Percentiles rank a stretch among this genome's conserved stretches.
phyloP scores from a whole-genome alignment of 1,284 basidiomycete genomes.

The Porodaedalea pini region DNA sequence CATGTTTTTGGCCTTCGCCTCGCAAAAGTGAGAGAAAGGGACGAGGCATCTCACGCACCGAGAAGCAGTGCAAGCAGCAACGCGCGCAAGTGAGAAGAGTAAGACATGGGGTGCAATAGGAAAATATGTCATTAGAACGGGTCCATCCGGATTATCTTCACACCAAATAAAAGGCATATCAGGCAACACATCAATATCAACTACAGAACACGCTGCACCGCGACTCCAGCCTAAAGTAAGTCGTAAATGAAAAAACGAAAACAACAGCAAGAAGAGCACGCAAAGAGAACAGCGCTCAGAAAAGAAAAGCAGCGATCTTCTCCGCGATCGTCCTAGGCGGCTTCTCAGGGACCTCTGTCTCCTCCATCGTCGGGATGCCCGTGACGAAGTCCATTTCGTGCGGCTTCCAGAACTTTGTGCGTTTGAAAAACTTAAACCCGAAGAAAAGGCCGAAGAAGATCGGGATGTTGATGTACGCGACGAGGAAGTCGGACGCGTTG shows the following conservation, averaged over 20 bases:
- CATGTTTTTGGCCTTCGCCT: no score
- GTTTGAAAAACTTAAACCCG: constrained; percentile 54
- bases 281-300: constrained; percentile 28
- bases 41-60: no score
- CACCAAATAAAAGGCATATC: no score
- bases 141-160: no score
- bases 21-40: no score
- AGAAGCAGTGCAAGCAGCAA: no score
- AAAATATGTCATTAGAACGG: no score
- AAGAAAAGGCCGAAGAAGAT: constrained; percentile 50
- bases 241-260: neutral
- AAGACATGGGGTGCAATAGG: no score
- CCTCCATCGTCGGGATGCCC: constrained; percentile 57
- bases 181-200: neutral
- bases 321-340: constrained; percentile 39
- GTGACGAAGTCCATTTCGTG: constrained; percentile 61
- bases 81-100: no score
- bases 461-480: constrained; percentile 52
- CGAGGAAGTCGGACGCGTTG: constrained; percentile 58
- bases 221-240: no score
- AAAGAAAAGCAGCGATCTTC: constrained; percentile 36
- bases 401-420: constrained; percentile 47
- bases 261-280: no score
- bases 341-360: constrained; percentile 46
- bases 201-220: no score